Conservation (phyloP, 768 basidiomycete species). For the Gymnopilus dilepis region DNA sequence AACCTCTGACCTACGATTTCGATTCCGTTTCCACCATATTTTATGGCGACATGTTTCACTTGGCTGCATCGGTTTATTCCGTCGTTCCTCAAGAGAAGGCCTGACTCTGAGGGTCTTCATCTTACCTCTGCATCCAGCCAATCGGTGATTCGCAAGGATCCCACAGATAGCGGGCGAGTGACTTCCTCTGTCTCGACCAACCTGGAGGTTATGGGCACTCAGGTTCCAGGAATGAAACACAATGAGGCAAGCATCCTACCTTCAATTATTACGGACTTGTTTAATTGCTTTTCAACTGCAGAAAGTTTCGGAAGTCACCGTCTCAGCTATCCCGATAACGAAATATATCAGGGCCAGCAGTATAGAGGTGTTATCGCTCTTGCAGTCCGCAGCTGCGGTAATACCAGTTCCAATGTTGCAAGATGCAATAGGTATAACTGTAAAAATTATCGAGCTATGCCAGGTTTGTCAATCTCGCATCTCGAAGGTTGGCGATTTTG, state of each 20-base stretch:
- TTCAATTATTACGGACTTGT: not conserved
- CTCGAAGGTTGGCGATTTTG: not conserved
- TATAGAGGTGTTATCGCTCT: not conserved
- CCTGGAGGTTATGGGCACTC: no score
- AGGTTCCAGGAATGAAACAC: not conserved
- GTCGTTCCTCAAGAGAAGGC: no score
- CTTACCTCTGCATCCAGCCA: no score
- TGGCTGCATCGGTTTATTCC: no score
- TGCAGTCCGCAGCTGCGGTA: not conserved
- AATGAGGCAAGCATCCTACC: not conserved
- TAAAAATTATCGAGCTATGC: slow-evolving; percentile 10
- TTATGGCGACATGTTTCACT: no score
- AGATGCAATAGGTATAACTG: slow-evolving; percentile 2
- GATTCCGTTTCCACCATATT: no score
- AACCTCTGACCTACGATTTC: no score
- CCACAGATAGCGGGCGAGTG: no score
- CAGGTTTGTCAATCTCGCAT: not conserved
- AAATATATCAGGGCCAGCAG: not conserved
- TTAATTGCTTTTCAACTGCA: not conserved
- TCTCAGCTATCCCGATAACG: not conserved
- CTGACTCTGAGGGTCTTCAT: no score
- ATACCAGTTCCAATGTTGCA: slow-evolving; percentile 9
- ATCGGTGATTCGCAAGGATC: no score
- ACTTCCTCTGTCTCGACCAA: no score
- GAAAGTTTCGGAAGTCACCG: not conserved